These are phyloP conservation scores for Entamoeba invadens DNA, from an alignment of 208 protist genomes.

Conservation along the genomic window DNA sequence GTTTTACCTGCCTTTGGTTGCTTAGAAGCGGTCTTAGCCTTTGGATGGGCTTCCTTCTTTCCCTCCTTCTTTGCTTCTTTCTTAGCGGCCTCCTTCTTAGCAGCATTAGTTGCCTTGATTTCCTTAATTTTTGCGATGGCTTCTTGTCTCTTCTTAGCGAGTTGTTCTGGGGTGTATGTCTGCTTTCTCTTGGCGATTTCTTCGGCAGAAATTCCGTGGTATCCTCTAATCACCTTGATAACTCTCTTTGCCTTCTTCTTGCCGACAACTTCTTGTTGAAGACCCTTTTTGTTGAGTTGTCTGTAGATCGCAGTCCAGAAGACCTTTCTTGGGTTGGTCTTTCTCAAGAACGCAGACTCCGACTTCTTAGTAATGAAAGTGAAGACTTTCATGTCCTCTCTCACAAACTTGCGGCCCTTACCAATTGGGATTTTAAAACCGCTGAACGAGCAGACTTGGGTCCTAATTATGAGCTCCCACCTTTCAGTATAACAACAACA, in stretches of 20 bases:
- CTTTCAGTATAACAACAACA: too few relatives aligned
- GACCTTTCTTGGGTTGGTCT: not conserved
- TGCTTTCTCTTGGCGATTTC: not conserved
- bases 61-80: not conserved
- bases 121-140: not conserved
- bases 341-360: not conserved
- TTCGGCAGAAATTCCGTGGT: not conserved
- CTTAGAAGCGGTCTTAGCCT: not conserved
- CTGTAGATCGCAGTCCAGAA: not conserved
- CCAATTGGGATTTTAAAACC: not conserved
- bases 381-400: not conserved
- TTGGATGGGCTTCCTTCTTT: not conserved
- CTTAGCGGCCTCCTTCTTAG: not conserved
- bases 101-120: not conserved
- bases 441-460: not conserved
- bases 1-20: not conserved
- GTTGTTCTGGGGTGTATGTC: not conserved
- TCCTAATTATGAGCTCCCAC: too few relatives aligned
- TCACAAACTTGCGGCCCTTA: not conserved
- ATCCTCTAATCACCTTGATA: not conserved
- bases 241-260: not conserved
- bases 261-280: not conserved
- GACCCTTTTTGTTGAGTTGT: not conserved
- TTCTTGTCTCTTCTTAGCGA: not conserved
- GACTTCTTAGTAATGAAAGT: not conserved